phyloP scores from a whole-genome alignment of 306 rosid species.

The Alnus rubra region DNA sequence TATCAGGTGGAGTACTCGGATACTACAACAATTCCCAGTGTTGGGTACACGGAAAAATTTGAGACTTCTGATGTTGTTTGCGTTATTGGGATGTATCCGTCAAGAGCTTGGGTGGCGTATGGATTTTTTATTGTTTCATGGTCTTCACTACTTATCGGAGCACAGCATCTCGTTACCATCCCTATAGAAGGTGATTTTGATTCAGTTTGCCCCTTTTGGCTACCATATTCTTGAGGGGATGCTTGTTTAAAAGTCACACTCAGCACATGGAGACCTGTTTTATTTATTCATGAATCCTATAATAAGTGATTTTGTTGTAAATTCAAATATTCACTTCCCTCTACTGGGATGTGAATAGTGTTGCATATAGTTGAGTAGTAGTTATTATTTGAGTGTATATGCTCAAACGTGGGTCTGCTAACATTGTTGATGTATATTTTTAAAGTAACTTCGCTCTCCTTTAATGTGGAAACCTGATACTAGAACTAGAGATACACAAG shows the following conservation, averaged over 20 bases:
- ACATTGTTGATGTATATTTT: not conserved
- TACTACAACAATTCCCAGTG: no score
- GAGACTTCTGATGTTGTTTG: not conserved
- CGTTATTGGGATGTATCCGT: conserved; percentile 50
- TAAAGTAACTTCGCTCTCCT: not conserved
- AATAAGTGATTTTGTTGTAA: not conserved
- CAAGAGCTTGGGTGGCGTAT: conserved; percentile 40
- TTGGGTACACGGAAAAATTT: no score
- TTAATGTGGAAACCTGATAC: not conserved
- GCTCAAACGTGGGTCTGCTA: no score
- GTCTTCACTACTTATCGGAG: conserved; percentile 25
- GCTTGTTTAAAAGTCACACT: not conserved
- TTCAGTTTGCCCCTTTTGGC: not conserved
- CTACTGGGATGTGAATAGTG: no score
- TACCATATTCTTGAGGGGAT: not conserved
- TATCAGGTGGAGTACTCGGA: conserved; percentile 28
- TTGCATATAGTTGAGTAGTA: no score
- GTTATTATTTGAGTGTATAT: no score
- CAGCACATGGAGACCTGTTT: not conserved
- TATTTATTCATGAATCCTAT: not conserved
- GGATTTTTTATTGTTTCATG: conserved; percentile 22
- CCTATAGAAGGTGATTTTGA: conserved; percentile 47
- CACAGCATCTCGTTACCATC: conserved; percentile 25
- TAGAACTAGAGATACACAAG: not conserved
- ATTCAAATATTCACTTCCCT: no score